Evolutionary conservation across 805 yeast genomes (phyloP), one percentile per base, ranked within the genome.

Genomic region (Candida ponderosae): DNA sequence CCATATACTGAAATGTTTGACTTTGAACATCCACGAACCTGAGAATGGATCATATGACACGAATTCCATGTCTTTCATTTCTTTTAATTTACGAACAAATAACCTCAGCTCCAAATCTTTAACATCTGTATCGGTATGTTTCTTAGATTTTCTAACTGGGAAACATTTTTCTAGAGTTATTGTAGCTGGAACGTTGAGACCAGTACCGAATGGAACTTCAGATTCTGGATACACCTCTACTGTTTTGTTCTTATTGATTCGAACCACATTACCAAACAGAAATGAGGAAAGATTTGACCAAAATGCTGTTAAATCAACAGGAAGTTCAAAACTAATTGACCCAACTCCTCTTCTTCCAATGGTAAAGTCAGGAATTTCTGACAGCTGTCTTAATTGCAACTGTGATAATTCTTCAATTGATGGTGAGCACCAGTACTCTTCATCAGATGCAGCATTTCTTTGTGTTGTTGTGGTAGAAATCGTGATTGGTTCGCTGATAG

Each of bases 1-100:
- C 96, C 97, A 93, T 6, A 84, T 75, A 63, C 96, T 87, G 52
- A 93, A 93, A 63, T 93, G 98, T 47, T 82, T 78, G 8, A 89
- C 96, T 47, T 68, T 74, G 59, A 86, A 88, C 1, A 81, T 77
- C 87, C 89, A 88, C 5, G 73, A 59, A 27, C 86, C 85, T 5
- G 76, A 73, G 21, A 79, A 67, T 4, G 88, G 87, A 49, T 83
- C 88, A 53, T 80, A 88, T 5, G 88, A 80, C 13, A 89, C 66
- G 53, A 83, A 87, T 43, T 79, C 79, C 79, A 81, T 86, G 6
- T 89, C 95, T 26, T 66, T 69, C 45, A 68, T 60, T 34, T 63
- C 66, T 43, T 74, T 73, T 35, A 81, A 62, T 36, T 63, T 65
- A 34, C 65, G 67, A 20, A 79, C 68, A 49, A 72, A 72, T 18